Evolutionary conservation across 2,329 filamentous ascomycete species (phyloP).

Genomic region (Moelleriella libera): DNA sequence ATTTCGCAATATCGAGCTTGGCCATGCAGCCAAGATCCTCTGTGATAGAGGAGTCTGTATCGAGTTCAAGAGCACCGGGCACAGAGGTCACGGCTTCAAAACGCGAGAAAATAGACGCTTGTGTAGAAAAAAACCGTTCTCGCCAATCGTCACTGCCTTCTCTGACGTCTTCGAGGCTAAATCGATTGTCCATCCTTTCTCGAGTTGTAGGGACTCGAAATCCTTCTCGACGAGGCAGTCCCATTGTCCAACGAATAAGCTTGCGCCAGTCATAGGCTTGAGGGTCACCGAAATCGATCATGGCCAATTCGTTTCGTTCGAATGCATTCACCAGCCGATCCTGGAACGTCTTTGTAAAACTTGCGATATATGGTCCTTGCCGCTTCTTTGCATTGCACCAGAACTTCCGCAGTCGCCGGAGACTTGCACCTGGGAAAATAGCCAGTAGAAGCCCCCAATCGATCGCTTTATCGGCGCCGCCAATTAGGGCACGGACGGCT

Average conservation of each 20-base stretch:
- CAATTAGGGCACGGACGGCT: constrained; percentile 41
- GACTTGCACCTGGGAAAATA: constrained; percentile 38
- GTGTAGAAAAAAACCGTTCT: constrained; percentile 39
- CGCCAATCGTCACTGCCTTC: constrained; percentile 29
- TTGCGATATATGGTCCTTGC: constrained; percentile 36
- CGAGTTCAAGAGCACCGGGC: constrained; percentile 23
- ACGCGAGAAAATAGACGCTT: constrained; percentile 41
- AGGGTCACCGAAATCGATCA: constrained; percentile 49
- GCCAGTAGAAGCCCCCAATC: constrained; percentile 47
- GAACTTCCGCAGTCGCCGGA: constrained; percentile 36
- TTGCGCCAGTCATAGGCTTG: constrained; percentile 53
- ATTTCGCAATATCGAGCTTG: constrained; percentile 32
- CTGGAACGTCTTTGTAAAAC: constrained; percentile 47
- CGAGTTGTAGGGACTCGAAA: constrained; percentile 33
- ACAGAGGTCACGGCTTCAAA: constrained; percentile 39
- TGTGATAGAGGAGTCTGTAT: constrained; percentile 4
- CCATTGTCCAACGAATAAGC: constrained; percentile 53
- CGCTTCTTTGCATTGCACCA: constrained; percentile 40
- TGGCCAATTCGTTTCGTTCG: constrained; percentile 42
- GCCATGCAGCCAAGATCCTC: constrained; percentile 1
- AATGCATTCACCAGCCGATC: constrained; percentile 53
- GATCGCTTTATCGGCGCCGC: constrained; percentile 42
- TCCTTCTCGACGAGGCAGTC: constrained; percentile 30
- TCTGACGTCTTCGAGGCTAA: constrained; percentile 22
- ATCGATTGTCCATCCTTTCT: constrained; percentile 27